These are phyloP conservation scores for Pseudogymnoascus destructans DNA, from an alignment of 2,329 filamentous ascomycete genomes.

Conservation along the genomic window DNA sequence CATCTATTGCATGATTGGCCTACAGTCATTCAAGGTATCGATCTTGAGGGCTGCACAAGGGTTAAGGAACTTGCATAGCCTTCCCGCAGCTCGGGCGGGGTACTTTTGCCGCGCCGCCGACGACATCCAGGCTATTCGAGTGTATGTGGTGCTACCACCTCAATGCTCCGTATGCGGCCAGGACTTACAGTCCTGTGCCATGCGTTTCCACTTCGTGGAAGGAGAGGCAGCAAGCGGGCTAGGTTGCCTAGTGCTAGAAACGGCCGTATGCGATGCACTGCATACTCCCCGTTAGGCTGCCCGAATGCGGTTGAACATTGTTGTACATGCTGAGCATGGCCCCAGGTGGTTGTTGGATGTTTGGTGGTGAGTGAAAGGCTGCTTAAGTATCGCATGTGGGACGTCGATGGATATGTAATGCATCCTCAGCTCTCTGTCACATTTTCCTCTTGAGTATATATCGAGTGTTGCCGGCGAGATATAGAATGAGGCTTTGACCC, in stretches of 20 bases:
- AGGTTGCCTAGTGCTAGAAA: not conserved
- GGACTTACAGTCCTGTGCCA: not conserved
- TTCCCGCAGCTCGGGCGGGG: not conserved
- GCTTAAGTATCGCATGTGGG: conserved; percentile 7
- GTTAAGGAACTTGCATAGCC: not conserved
- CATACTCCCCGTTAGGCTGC: conserved; percentile 6
- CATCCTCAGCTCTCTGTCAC: not conserved
- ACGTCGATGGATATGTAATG: not conserved
- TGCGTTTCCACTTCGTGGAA: not conserved
- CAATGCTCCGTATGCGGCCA: not conserved
- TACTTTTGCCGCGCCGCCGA: conserved; percentile 7
- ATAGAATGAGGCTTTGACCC: not conserved
- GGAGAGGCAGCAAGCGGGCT: not conserved
- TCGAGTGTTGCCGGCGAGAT: not conserved
- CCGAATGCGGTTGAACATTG: conserved; percentile 2
- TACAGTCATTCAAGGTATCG: not conserved
- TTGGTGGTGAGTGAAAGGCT: not conserved
- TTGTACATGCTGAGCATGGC: conserved; percentile 4
- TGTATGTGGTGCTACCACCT: not conserved
- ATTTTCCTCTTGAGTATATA: not conserved
- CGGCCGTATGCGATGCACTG: not conserved
- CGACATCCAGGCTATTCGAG: conserved; percentile 4
- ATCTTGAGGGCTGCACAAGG: conserved; percentile 6
- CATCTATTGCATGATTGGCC: not conserved
- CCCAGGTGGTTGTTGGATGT: not conserved